A percentile compares a stretch with the other conserved stretches of the same genome.
Evolutionary conservation across 2,329 filamentous ascomycete genomes (phyloP).

Genomic region (Ascochyta pisi): DNA sequence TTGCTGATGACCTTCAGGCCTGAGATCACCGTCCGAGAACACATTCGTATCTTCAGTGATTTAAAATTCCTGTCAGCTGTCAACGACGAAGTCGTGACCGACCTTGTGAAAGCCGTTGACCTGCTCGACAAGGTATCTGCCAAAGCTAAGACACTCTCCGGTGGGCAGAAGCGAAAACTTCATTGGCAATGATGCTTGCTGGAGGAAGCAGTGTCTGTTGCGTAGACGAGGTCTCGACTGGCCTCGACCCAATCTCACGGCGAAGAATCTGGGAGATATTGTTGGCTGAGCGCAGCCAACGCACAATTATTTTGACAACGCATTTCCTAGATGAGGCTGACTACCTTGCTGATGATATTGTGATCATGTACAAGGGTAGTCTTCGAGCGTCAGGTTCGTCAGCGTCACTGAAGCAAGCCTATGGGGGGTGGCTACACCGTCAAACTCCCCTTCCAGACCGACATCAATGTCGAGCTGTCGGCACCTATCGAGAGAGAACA

Average conservation of each 20-base stretch:
- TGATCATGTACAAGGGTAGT: constrained; percentile 81
- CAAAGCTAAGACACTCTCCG: constrained; percentile 76
- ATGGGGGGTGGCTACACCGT: constrained; percentile 77
- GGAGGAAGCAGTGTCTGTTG: constrained; percentile 86
- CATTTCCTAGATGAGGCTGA: constrained; percentile 94
- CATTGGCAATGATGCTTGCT: constrained; percentile 93
- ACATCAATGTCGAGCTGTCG: constrained; percentile 21
- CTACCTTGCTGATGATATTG: constrained; percentile 83
- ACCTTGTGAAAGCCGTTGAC: constrained; percentile 65
- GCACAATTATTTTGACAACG: constrained; percentile 85
- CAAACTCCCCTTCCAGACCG: constrained; percentile 24
- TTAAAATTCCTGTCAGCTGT: constrained; percentile 30
- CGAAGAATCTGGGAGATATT: constrained; percentile 93
- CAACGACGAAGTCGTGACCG: constrained; percentile 59
- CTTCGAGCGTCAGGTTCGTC: constrained; percentile 81
- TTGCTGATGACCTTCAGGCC: constrained; percentile 45
- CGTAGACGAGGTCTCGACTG: constrained; percentile 86
- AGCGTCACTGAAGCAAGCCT: constrained; percentile 77
- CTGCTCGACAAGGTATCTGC: constrained; percentile 75
- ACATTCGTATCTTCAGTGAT: constrained; percentile 39
- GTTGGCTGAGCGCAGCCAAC: constrained; percentile 75
- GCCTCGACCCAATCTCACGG: constrained; percentile 82
- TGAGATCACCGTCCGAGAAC: constrained; percentile 38
- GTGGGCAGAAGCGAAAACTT: constrained; percentile 88
- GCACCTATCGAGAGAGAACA: constrained; percentile 38